These are phyloP conservation scores for Colletotrichum spinosum DNA, from an alignment of 2,329 filamentous ascomycete species.

Conservation along the genomic window DNA sequence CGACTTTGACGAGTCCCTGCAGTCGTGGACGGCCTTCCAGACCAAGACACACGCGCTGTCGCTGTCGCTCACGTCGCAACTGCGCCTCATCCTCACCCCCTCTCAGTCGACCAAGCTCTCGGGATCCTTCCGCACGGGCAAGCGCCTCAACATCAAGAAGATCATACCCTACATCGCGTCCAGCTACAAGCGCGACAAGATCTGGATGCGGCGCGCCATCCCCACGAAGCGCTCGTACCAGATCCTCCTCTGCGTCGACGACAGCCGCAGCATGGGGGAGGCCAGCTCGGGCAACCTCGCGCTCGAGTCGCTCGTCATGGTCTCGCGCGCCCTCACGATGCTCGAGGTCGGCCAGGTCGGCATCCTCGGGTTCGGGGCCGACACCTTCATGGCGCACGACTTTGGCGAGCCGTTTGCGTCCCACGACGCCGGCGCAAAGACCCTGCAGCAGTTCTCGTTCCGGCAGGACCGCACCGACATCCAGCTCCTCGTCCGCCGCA, in stretches of 20 bases:
- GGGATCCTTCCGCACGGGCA: conserved; percentile 96
- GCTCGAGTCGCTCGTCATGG: conserved; percentile 93
- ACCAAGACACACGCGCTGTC: conserved; percentile 86
- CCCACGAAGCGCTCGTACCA: conserved; percentile 96
- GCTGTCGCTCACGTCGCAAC: conserved; percentile 89
- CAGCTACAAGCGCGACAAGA: conserved; percentile 98
- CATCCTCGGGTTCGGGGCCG: conserved; percentile 87
- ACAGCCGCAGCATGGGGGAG: conserved; percentile 94
- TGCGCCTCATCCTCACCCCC: conserved; percentile 93
- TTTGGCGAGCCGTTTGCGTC: conserved; percentile 85
- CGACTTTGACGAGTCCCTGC: conserved; percentile 69
- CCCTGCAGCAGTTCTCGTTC: conserved; percentile 88
- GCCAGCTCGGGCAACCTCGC: conserved; percentile 80
- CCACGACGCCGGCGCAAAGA: conserved; percentile 81
- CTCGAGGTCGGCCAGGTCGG: conserved; percentile 95
- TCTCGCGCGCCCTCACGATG: conserved; percentile 88
- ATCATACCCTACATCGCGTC: conserved; percentile 99
- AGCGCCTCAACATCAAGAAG: conserved; percentile 98
- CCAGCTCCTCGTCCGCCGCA: conserved; percentile 78
- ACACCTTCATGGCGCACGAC: conserved; percentile 86
- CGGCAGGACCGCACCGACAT: conserved; percentile 89
- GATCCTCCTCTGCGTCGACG: conserved; percentile 96
- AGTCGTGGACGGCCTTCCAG: conserved; percentile 89
- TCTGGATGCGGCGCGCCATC: conserved; percentile 96
- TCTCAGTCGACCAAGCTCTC: conserved; percentile 96